phyloP scores from a whole-genome alignment of 768 basidiomycete genomes.

The Trametes elegans region DNA sequence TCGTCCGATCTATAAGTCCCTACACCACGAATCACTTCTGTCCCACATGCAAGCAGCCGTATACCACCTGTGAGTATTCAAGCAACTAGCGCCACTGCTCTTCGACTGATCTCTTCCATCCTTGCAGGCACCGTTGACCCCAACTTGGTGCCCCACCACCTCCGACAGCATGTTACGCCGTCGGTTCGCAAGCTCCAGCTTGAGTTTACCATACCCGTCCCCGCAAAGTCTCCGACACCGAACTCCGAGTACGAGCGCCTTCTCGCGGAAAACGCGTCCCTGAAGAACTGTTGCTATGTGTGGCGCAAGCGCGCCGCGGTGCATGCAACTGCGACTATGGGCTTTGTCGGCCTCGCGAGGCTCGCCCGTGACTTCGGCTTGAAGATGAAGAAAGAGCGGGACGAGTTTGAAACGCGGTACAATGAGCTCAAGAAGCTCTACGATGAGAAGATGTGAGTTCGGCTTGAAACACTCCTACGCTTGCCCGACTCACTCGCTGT shows the following conservation, averaged over 20 bases:
- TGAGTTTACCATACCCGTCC: conserved; percentile 33
- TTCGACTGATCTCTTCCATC: background rate
- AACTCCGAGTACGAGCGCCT: conserved; percentile 23
- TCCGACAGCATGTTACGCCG: conserved; percentile 56
- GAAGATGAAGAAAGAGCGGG: conserved; percentile 29
- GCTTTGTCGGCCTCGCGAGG: conserved; percentile 32
- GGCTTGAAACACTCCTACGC: no score
- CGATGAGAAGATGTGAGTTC: conserved; percentile 24
- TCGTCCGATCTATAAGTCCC: conserved; percentile 47
- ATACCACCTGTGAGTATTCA: conserved; percentile 48
- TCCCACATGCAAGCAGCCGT: conserved; percentile 55
- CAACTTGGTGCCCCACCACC: conserved; percentile 50
- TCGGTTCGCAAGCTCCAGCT: conserved; percentile 56
- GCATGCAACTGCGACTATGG: conserved; percentile 31
- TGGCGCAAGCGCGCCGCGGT: conserved; percentile 35
- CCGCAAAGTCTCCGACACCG: background rate
- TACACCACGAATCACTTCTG: conserved; percentile 50
- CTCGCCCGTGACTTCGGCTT: conserved; percentile 30
- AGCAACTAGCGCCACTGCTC: background rate
- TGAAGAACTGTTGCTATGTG: conserved; percentile 27
- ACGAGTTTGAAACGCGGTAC: conserved; percentile 27
- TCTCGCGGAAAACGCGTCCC: conserved; percentile 29
- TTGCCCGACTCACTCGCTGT: no score
- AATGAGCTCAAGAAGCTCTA: conserved; percentile 27
- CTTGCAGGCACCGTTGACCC: conserved; percentile 46